These are phyloP conservation scores for maize (Zea mays) DNA, from an alignment of 176 grass and related monocot genomes.

Conservation along the genomic window DNA sequence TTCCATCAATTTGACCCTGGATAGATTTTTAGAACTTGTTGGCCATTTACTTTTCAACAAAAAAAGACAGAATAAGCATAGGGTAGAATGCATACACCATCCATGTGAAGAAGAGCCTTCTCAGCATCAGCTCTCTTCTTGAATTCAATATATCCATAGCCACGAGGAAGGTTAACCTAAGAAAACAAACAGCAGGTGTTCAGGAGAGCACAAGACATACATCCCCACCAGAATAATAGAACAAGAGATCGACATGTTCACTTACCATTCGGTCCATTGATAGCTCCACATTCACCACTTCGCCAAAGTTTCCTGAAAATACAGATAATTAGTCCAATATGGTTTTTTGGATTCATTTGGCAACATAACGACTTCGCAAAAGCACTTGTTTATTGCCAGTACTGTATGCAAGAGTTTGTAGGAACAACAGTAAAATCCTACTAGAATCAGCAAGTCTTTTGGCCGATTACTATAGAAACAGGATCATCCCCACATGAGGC, in stretches of 20 bases:
- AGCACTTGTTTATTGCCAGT: neutral
- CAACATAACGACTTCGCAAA: neutral
- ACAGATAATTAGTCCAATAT: constrained; percentile 15
- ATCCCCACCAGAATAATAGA: neutral
- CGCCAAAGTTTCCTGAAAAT: constrained; percentile 77
- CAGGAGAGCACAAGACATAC: neutral
- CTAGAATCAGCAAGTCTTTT: neutral
- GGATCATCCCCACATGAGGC: neutral
- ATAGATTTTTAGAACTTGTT: constrained; percentile 10
- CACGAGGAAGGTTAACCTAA: constrained; percentile 58
- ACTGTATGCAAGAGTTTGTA: too few species aligned
- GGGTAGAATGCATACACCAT: constrained; percentile 18
- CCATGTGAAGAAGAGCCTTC: too few species aligned
- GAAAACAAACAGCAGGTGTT: constrained; percentile 1
- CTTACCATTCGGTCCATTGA: constrained; percentile 89
- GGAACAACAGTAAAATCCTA: neutral
- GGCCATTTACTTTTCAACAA: neutral
- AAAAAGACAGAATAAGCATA: neutral
- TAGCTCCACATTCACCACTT: constrained; percentile 91
- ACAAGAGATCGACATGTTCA: constrained; percentile 20
- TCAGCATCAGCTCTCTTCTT: too few species aligned
- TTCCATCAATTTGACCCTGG: constrained; percentile 98
- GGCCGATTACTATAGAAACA: neutral
- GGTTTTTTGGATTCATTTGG: neutral
- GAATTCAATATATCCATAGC: too few species aligned